Percentiles rank a stretch among this genome's conserved stretches.
These are phyloP conservation scores for Dalbergia cultrata DNA, from an alignment of 306 rosid species.

Conservation along the genomic window DNA sequence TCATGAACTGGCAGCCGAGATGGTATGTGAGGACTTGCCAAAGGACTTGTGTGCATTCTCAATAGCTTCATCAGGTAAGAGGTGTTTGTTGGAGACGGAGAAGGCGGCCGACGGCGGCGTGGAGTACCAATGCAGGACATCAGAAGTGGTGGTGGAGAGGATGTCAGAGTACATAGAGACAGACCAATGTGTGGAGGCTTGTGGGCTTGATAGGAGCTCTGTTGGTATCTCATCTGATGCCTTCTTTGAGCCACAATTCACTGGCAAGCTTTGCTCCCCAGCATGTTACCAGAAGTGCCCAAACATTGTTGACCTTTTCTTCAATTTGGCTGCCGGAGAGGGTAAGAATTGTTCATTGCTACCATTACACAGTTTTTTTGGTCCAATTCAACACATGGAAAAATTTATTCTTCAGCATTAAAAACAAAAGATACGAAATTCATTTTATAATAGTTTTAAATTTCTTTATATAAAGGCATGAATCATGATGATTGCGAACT, in stretches of 20 bases:
- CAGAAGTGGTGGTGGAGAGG: conserved; percentile 78
- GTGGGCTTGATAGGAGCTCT: conserved; percentile 77
- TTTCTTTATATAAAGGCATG: background rate
- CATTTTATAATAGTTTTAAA: background rate
- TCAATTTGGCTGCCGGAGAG: conserved; percentile 81
- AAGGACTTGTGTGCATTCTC: conserved; percentile 74
- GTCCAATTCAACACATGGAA: background rate
- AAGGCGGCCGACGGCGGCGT: conserved; percentile 55
- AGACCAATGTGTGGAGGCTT: conserved; percentile 67
- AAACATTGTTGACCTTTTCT: conserved; percentile 78
- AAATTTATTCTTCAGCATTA: background rate
- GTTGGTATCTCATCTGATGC: conserved; percentile 88
- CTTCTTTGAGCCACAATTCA: conserved; percentile 79
- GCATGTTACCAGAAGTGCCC: conserved; percentile 76
- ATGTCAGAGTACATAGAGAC: conserved; percentile 75
- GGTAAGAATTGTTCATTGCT: conserved; percentile 54
- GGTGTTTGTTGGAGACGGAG: conserved; percentile 76
- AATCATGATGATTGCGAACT: background rate
- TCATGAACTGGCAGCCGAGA: conserved; percentile 53
- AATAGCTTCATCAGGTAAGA: conserved; percentile 80
- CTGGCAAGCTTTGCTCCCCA: conserved; percentile 73
- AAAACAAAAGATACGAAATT: background rate
- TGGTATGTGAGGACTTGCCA: conserved; percentile 72
- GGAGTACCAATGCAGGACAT: conserved; percentile 75
- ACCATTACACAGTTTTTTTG: background rate